Evolutionary conservation across 2,329 filamentous ascomycete genomes (phyloP), one percentile per base, ranked within the genome.

Genomic region (Botrytis porri): DNA sequence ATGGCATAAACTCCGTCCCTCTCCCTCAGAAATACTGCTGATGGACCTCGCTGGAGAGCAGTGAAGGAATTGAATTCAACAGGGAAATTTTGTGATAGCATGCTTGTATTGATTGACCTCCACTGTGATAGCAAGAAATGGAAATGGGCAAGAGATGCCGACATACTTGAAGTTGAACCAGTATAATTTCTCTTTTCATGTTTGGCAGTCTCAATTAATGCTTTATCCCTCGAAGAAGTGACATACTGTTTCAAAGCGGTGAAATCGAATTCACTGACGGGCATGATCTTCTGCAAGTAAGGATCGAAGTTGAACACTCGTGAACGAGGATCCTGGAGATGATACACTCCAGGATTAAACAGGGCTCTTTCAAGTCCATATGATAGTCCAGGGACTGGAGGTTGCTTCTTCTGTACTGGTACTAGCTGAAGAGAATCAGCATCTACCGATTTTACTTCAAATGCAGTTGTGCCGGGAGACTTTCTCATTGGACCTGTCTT

Each of bases 141-240:
- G 80, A 99, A 97, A 79, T 99, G 97, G 3, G 92, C 88, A 62
- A 99, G 85, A 69, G 93, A 90, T 3, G 90, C 86, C 1, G 95
- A 97, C 94, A 98, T 97, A 83, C 95, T 98, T 2, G 96, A 99
- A 0, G 96, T 98, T 20, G 96, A 99, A 16, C 96, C 96, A 18
- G 94, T 91, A 80, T 97, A 99, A 80, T 92, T 97, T 81, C 90
- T 94, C 20, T 86, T 83, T 74, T 92, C 83, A 71, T 89, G 82
- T 67, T 86, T 85, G 2, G 93, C 93, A 60, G 96, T 88, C 1
- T 86, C 81, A n/a, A 91, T 87, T 20, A 99, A 85, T 7, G 86
- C 89, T 9, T 84, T 82, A 80, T 99, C 96, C 80, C 93, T 90
- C 16, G 95, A 98, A 0, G 96, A 98, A 0, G 95, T 98, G 76